phyloP scores from a whole-genome alignment of 202 grass and related monocot genomes.

The Brachypodium distachyon region DNA sequence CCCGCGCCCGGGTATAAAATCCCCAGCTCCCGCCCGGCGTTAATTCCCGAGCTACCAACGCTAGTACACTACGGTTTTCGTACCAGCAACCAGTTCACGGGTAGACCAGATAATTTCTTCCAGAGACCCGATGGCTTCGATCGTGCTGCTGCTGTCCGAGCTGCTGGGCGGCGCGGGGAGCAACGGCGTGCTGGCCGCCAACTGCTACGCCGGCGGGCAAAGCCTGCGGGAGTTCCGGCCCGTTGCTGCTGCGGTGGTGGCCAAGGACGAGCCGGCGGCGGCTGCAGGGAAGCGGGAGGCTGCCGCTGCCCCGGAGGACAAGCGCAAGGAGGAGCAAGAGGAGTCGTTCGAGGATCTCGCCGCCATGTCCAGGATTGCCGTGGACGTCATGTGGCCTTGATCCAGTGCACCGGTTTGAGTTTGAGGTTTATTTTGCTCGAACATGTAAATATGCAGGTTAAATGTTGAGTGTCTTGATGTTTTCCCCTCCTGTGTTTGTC shows the following conservation, averaged over 20 bases:
- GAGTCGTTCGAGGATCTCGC: constrained; percentile 32
- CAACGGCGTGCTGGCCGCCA: constrained; percentile 27
- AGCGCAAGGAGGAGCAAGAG: background rate
- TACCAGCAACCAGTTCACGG: background rate
- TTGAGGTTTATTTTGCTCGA: too few species aligned
- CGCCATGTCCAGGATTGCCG: constrained; percentile 8
- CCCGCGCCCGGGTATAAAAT: background rate
- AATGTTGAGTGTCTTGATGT: too few species aligned
- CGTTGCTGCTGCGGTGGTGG: background rate
- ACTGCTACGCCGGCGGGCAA: constrained; percentile 26
- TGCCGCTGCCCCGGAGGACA: background rate
- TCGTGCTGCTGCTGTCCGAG: constrained; percentile 43
- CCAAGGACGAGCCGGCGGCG: background rate
- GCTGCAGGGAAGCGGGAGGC: background rate
- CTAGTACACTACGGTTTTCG: background rate
- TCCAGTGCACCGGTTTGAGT: background rate
- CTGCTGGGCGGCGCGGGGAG: constrained; percentile 33
- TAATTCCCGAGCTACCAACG: background rate
- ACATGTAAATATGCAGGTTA: too few species aligned
- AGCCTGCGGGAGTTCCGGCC: constrained; percentile 27
- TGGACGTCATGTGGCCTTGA: constrained; percentile 48
- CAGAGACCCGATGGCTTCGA: constrained; percentile 23
- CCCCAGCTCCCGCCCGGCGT: background rate
- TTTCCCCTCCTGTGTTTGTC: too few species aligned
- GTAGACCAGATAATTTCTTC: background rate